phyloP scores from a whole-genome alignment of 2,329 filamentous ascomycete genomes.

The Magnaporthiopsis poae region DNA sequence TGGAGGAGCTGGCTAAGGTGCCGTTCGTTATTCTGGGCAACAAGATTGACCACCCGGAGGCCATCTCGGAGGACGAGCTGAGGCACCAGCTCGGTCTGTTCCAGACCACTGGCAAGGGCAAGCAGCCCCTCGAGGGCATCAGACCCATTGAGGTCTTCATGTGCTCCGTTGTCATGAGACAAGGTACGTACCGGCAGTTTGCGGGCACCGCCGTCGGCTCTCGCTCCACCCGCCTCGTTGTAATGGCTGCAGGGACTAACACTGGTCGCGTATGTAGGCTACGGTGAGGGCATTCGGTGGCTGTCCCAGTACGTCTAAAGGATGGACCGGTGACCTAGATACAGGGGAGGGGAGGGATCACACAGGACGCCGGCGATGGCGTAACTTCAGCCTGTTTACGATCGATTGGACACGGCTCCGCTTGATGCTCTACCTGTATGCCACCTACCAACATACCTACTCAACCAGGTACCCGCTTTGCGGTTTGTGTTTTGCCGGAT shows the following conservation, averaged over 20 bases:
- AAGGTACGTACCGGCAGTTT: conserved; percentile 48
- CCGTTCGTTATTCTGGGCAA: conserved; percentile 94
- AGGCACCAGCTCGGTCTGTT: conserved; percentile 85
- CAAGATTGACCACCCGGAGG: conserved; percentile 98
- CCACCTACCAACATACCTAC: too few relatives aligned
- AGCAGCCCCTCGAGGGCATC: conserved; percentile 79
- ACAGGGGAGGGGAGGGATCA: neutral
- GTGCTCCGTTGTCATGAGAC: conserved; percentile 97
- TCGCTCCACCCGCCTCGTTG: neutral
- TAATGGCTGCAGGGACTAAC: conserved; percentile 10
- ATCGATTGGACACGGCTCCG: neutral
- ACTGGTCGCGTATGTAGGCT: conserved; percentile 42
- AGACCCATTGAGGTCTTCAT: conserved; percentile 95
- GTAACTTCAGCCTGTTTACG: neutral
- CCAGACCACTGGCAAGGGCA: conserved; percentile 93
- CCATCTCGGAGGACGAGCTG: conserved; percentile 89
- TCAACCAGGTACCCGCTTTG: too few relatives aligned
- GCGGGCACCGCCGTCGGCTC: neutral
- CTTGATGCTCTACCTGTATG: neutral
- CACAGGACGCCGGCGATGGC: neutral
- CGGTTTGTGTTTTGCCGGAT: neutral
- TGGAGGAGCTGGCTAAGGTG: conserved; percentile 94
- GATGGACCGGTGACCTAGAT: neutral
- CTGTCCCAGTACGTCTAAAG: conserved; percentile 78
- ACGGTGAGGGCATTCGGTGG: conserved; percentile 86